Base-by-base conservation (phyloP, 352 stramenopile species). In the Globisporangium takayamanum region DNA sequence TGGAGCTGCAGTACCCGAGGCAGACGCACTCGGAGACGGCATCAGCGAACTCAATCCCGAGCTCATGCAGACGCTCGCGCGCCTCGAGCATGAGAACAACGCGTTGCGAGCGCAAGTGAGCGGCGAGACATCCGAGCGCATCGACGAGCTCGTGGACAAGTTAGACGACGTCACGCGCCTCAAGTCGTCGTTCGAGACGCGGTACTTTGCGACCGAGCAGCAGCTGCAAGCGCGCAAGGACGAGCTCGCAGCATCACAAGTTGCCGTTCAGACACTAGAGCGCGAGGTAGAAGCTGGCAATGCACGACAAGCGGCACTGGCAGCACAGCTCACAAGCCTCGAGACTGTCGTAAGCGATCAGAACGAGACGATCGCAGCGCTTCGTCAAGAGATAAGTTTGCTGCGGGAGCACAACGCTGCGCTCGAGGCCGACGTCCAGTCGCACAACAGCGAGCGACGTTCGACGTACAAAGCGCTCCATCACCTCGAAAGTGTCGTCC, bases 11-110 rank as follows among this genome's bases (percentile, higher is more conserved):
- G 3, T 33, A 16, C 49, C 22, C 15, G 28, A 33, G 26, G 25
- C 52, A 10, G 14, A 61, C 26, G 60, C 57, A 15, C 58, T 76
- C 18, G 55, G 56, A 15, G 56, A 44, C 30, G 68, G 73, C 4
- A 80, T 89, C 33, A 76, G 71, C 18, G 82, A 92, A 53, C 66
- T 89, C 42, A 89, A 88, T 44, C 78, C 76, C 0, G 76, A 89
- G 50, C 50, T 93, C 6, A 81, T 80, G 70, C 64, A 91, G 41
- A 86, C 84, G 42, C 26, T 93, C 7, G 63, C 68, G 0, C 69
- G 73, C 11, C 68, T 91, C 5, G 66, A 88, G 52, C 70, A 71
- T 36, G 80, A 89, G 49, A 93, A 93, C 53, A 26, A 48, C 2
- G 64, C 72, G 4, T 53, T 93, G 7, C 69, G 73, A 57, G 73